phyloP scores from a whole-genome alignment of 305 asterid species.

The Solanum hybrid region DNA sequence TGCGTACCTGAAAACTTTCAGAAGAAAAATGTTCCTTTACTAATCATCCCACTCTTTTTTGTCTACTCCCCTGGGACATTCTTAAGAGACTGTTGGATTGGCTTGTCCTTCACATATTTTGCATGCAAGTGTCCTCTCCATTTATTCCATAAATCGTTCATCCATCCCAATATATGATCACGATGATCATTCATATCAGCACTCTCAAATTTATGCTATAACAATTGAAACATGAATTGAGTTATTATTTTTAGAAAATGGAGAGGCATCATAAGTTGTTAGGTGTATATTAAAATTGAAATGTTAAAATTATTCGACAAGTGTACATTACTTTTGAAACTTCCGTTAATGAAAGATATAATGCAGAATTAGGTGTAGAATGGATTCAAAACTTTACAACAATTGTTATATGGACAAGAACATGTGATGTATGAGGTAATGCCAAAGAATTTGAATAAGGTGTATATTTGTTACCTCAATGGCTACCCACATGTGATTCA shows the following conservation, averaged over 20 bases:
- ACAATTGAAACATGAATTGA: no score
- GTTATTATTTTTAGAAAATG: neutral
- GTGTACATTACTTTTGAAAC: no score
- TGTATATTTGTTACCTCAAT: neutral
- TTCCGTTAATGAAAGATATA: no score
- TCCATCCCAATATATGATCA: neutral
- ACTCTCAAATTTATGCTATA: neutral
- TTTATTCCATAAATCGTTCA: no score
- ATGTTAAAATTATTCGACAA: no score
- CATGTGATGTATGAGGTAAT: neutral
- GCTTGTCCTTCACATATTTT: neutral
- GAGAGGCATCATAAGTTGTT: no score
- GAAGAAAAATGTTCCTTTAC: no score
- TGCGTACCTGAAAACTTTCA: neutral
- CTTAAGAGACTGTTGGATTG: neutral
- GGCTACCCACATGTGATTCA: neutral
- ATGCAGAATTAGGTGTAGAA: neutral
- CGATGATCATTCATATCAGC: neutral
- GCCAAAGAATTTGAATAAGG: neutral
- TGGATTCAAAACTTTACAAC: neutral
- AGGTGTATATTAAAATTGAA: no score
- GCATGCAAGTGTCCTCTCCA: neutral
- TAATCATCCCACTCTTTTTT: no score
- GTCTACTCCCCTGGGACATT: no score
- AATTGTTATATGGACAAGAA: neutral